Base-by-base conservation (phyloP, 1,139 yeast genomes). In the Sugiyamaella sp. region DNA sequence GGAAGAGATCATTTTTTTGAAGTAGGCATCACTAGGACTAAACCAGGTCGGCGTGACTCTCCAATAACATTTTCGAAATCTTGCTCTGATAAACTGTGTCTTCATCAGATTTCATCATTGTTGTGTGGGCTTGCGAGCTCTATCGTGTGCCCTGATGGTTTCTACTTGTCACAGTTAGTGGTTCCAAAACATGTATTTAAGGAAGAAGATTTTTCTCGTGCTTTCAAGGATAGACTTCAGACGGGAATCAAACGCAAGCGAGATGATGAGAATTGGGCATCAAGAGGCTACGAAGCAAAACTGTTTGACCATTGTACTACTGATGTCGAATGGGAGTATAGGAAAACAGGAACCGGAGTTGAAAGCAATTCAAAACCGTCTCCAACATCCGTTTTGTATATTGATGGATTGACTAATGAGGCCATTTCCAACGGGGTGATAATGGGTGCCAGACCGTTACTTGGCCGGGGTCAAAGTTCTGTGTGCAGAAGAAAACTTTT, bases 31-130 rank as follows among this genome's bases (percentile, higher is more conserved):
- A 90, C 90, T 0, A 74, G 99, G 58, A 91, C 97, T 0, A 91
- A 91, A 65, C 99, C 98, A 0, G 99, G 98, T 1, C 71, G 97
- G 51, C 68, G 76, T 16, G 97, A 91, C 66, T 85, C 97, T 2
- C 75, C 79, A 1, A 59, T 82, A 1, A 80, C 95, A 0, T 69
- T 78, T 41, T 86, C 95, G 41, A 91, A 90, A 66, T 88, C 96
- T 0, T 91, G 98, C 67, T 83, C 95, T 0, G 98, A 91, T 67
- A 91, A 91, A 64, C 66, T 91, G 25, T 78, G 89, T 40, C 56
- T 84, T 48, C 77, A 79, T 53, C 97, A 89, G 66, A 71, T 74
- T 37, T 74, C 78, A 0, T 90, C 96, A 0, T 55, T 89, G 2
- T 69, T 84, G 38, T 81, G 79, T 58, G 70, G 82, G 2, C 66